Evolutionary conservation across 768 basidiomycete genomes (phyloP).

Genomic region (Serendipita sp.): DNA sequence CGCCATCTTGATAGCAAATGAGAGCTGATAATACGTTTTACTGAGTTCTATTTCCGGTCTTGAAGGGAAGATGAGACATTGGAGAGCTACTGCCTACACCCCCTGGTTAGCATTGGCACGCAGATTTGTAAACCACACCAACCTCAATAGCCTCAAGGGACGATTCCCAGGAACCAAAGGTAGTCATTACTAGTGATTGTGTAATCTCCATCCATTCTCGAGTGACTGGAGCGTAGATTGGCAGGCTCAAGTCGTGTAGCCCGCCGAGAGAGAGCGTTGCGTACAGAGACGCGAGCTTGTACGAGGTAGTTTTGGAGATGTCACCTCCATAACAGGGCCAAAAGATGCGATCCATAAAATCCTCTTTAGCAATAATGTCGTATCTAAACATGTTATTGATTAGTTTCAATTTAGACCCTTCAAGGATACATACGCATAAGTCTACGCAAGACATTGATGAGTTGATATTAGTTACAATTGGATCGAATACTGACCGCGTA

Average conservation of each 20-base stretch:
- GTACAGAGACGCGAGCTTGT: neutral
- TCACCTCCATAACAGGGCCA: neutral
- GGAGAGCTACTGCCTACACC: neutral
- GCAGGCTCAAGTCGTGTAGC: neutral
- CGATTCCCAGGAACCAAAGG: neutral
- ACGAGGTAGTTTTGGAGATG: neutral
- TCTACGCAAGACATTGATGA: neutral
- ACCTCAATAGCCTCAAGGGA: neutral
- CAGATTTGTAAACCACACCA: neutral
- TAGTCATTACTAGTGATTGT: neutral
- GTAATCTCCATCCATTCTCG: conserved; percentile 1
- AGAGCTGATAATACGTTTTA: neutral
- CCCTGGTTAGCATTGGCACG: neutral
- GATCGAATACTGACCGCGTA: neutral
- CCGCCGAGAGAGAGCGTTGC: neutral
- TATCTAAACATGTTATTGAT: neutral
- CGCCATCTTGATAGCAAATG: neutral
- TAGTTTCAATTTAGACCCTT: neutral
- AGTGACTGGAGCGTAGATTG: neutral
- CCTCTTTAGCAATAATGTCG: neutral
- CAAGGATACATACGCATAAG: neutral
- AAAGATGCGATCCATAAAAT: neutral
- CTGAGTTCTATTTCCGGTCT: neutral
- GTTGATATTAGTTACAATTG: too few species aligned
- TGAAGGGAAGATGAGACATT: neutral